These are phyloP conservation scores for Endotrypanum monterogeii DNA, from an alignment of 208 protist genomes.

Conservation along the genomic window DNA sequence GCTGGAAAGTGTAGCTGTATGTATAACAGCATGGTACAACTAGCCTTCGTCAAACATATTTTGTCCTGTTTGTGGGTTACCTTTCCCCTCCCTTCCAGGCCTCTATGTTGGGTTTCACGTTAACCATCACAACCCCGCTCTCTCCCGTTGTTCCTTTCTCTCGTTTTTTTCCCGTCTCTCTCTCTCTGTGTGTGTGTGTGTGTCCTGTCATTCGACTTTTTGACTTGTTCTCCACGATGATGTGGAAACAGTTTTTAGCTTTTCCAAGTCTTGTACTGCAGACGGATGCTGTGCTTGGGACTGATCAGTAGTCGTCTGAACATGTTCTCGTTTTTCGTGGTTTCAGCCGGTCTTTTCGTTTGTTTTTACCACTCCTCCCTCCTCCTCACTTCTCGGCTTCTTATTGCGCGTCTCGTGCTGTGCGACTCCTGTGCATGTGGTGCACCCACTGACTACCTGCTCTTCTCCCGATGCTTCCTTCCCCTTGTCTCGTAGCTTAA, in stretches of 20 bases:
- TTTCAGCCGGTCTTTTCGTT: too few relatives aligned
- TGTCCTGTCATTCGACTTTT: too few relatives aligned
- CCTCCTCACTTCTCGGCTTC: too few relatives aligned
- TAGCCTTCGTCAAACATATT: background rate
- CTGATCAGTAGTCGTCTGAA: too few relatives aligned
- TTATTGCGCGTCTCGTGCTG: background rate
- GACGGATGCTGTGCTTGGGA: too few relatives aligned
- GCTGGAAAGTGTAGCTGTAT: background rate
- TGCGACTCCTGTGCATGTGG: background rate
- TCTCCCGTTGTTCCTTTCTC: too few relatives aligned
- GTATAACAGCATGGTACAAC: background rate
- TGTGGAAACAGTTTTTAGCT: too few relatives aligned
- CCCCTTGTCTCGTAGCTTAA: background rate
- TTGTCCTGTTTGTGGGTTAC: background rate
- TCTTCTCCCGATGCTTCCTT: background rate
- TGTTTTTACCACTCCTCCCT: too few relatives aligned
- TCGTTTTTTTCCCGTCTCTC: background rate
- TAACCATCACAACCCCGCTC: background rate
- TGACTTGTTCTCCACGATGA: too few relatives aligned
- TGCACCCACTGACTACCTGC: background rate
- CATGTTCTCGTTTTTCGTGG: too few relatives aligned
- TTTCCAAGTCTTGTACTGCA: too few relatives aligned
- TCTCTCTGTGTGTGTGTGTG: conserved; percentile 4
- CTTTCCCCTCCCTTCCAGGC: background rate
- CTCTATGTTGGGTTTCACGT: background rate